Base-by-base conservation (phyloP, 1,284 basidiomycete species). In the Jaminaea rosea region DNA sequence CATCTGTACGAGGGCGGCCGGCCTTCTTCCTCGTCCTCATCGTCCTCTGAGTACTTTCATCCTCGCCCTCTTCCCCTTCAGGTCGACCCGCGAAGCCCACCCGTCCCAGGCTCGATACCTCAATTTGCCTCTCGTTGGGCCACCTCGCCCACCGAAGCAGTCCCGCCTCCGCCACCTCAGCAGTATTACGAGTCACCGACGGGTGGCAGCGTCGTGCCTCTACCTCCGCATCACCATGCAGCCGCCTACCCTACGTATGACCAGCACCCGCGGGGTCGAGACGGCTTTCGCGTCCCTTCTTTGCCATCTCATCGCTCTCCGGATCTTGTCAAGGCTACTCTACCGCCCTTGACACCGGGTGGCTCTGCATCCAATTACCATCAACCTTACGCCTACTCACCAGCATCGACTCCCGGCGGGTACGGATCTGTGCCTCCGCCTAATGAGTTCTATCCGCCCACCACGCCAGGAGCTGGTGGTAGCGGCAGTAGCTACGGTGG, bases 281-380 rank as follows among this genome's bases (percentile, higher is more conserved):
- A 42, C 19, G 39, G 39, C 13, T 42, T 42, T 23, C 39, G 39
- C 17, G 24, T 42, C 23, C 39, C 39, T 17, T 42, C 39, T 23
- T 23, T 42, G 39, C 39, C 39, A 11, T 17, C 39, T 13, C 39
- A 42, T 42, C 39, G 39, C 39, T 42, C 39, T 15, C 39, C 39
- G 19, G 39, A 42, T 13, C 11, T 11, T n/a, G n/a, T n/a, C 39
- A 42, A 23, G 39, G 24, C 19, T 13, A 24, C 24, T 17, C 39
- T 23, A 42, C 19, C 24, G 5, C 39, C 39, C 17, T 24, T 42
- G 23, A 23, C 39, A 15, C 3, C 24, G 5, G 19, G 19, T 23
- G 24, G 39, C 39, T 23, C 39, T 23, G 13, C 39, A 13, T 13
- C 19, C 4, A 13, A 17, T n/a, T 42, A 42, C 19, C 29, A 31